Evolutionary conservation across 345 rosid species (phyloP).

Genomic region (Theobroma cacao): DNA sequence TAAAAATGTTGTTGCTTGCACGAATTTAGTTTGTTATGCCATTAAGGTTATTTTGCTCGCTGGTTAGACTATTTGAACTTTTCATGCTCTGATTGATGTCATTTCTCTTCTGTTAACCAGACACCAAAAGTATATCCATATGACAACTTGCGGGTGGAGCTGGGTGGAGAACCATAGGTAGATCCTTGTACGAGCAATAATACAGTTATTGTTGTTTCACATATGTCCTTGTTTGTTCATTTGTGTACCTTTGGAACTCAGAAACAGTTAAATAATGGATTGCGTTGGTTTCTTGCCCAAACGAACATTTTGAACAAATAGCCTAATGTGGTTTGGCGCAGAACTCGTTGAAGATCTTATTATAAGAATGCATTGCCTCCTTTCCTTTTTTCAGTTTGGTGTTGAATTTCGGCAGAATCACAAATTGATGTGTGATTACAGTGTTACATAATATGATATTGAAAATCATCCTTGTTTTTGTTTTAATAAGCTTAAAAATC

Average conservation of each 20-base stretch:
- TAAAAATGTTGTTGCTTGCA: neutral
- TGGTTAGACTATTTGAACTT: neutral
- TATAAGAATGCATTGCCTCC: neutral
- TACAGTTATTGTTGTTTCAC: conserved; percentile 3
- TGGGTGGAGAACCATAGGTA: conserved; percentile 81
- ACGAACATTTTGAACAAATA: conserved; percentile 17
- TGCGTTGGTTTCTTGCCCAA: neutral
- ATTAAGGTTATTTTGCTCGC: neutral
- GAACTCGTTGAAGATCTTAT: conserved; percentile 5
- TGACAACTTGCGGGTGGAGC: conserved; percentile 93
- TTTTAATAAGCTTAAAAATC: too few relatives aligned
- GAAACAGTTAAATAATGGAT: conserved; percentile 27
- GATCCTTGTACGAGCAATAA: conserved; percentile 2
- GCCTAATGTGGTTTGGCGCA: conserved; percentile 7
- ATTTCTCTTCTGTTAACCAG: conserved; percentile 37
- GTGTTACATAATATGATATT: neutral
- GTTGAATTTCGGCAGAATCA: neutral
- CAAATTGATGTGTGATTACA: neutral
- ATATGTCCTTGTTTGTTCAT: conserved; percentile 11
- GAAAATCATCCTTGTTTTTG: too few relatives aligned
- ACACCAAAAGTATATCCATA: conserved; percentile 89
- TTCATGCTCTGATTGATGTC: neutral
- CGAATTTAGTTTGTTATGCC: neutral
- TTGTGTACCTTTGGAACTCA: conserved; percentile 1
- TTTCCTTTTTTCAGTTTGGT: neutral